These are phyloP conservation scores for Simplicillium aogashimaense DNA, from an alignment of 2,329 filamentous ascomycete genomes.

Conservation along the genomic window DNA sequence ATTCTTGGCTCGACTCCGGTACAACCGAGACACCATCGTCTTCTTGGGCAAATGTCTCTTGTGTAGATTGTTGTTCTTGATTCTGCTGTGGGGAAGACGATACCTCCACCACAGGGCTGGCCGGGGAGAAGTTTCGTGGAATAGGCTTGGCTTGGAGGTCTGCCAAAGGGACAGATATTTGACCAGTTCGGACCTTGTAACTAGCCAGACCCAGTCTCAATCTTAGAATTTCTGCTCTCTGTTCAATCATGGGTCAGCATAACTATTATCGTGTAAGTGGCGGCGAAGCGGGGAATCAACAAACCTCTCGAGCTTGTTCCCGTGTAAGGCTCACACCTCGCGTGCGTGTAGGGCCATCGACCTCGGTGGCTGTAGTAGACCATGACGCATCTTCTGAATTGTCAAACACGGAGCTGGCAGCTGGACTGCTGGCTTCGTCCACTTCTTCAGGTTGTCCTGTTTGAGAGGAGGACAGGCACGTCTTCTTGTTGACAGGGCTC, in stretches of 20 bases:
- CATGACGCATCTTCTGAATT: slow-evolving; percentile 37
- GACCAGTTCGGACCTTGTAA: slow-evolving; percentile 68
- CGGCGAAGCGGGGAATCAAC: slow-evolving; percentile 6
- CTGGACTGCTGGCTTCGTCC: slow-evolving; percentile 25
- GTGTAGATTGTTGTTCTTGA: slow-evolving; percentile 4
- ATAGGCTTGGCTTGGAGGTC: slow-evolving; percentile 36
- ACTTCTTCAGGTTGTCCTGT: slow-evolving; percentile 11
- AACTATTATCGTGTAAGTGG: background rate
- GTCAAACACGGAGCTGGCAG: slow-evolving; percentile 41
- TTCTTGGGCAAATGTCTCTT: no score
- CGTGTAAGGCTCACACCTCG: slow-evolving; percentile 27
- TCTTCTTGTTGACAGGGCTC: slow-evolving; percentile 4
- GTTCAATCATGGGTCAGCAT: slow-evolving; percentile 4
- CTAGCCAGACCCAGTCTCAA: slow-evolving; percentile 61
- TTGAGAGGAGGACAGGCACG: background rate
- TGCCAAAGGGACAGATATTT: slow-evolving; percentile 55
- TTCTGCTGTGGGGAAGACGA: slow-evolving; percentile 14
- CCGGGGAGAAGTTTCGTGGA: slow-evolving; percentile 1
- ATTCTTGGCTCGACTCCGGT: no score
- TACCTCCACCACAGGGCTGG: slow-evolving; percentile 5
- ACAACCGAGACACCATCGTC: no score
- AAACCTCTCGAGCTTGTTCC: slow-evolving; percentile 42
- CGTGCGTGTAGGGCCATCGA: slow-evolving; percentile 1
- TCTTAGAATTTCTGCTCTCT: slow-evolving; percentile 57
- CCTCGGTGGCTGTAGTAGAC: slow-evolving; percentile 37